phyloP scores from a whole-genome alignment of 352 stramenopile genomes.

The Phytophthora nicotianae region DNA sequence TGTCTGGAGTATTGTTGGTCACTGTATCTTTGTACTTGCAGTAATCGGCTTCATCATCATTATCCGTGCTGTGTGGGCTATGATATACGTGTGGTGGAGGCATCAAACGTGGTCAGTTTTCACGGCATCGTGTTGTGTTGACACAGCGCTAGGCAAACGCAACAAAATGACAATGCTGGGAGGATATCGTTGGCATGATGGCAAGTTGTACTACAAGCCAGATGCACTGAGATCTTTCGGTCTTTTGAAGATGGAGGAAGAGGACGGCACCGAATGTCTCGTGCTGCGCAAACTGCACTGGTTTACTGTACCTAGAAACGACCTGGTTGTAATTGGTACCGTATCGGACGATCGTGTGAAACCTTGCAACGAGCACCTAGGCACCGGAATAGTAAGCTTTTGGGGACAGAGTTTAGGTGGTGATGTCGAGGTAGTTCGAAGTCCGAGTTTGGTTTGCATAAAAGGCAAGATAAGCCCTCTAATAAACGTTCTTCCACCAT shows the following conservation, averaged over 20 bases:
- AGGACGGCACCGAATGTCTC: constrained; percentile 10
- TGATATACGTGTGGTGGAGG: constrained; percentile 23
- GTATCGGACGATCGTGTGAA: constrained; percentile 12
- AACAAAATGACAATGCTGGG: constrained; percentile 33
- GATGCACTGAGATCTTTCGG: constrained; percentile 24
- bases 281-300: constrained; percentile 25
- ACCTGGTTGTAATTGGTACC: constrained; percentile 17
- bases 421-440: neutral
- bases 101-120: constrained; percentile 18
- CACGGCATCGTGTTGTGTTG: constrained; percentile 14
- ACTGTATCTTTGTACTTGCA: constrained; percentile 26
- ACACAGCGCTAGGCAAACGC: constrained; percentile 19
- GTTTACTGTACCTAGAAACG: constrained; percentile 13
- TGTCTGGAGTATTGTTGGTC: constrained; percentile 30
- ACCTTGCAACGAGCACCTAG: constrained; percentile 8
- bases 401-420: constrained; percentile 13
- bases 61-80: constrained; percentile 14
- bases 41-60: constrained; percentile 19
- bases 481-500: constrained; percentile 6
- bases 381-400: constrained; percentile 8
- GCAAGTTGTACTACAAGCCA: constrained; percentile 21
- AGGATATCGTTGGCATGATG: constrained; percentile 19
- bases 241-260: constrained; percentile 20
- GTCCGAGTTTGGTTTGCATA: neutral
- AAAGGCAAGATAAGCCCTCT: neutral